Base-by-base conservation (phyloP, 208 protist genomes). In the Lotmaria passim region DNA sequence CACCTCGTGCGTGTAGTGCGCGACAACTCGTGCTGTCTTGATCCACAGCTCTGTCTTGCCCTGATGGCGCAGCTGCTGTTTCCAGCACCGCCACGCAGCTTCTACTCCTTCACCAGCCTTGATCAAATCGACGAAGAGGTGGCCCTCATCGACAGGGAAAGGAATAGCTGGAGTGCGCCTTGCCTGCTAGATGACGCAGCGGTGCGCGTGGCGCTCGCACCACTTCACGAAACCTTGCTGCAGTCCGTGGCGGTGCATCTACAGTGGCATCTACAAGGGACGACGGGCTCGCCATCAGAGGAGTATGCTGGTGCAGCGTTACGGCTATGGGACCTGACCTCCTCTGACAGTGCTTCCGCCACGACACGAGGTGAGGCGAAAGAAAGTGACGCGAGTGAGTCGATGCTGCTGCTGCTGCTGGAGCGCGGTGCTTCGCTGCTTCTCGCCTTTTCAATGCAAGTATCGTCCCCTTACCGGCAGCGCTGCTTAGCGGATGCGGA, bases 11-110 rank as follows among this genome's bases (percentile, higher is more conserved):
- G 23, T 12, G 59, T 66, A 11, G 23, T 77, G 1, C 31, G 46
- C 15, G 71, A 57, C 63, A 77, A 77, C 30, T 56, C 55, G 44
- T 65, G 55, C 31, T 77, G 63, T 30, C 41, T 71, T 4, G 36
- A 65, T 30, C 63, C 63, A 2, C 19, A 7, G 4, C 55, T 66
- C 8, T 77, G 71, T 41, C 36, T 71, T 7, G 11, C 24, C 10
- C 24, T 71, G 14, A 70, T 77, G 63, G 24, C 61, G 26, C 21
- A 11, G 10, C 36, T 77, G 8, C 23, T 61, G 19, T 39, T 31
- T 28, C 63, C 71, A 10, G 15, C 28, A 17, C 36, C 58, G 5
- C 71, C 71, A 28, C 14, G 10, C 6, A 43, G 63, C n/a, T 41
- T 77, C 4, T 46, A 17, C 10, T 41, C 7, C 21, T 2, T 3